Evolutionary conservation across 148 eudicot genomes (phyloP).

Genomic region (Rhododendron molle): DNA sequence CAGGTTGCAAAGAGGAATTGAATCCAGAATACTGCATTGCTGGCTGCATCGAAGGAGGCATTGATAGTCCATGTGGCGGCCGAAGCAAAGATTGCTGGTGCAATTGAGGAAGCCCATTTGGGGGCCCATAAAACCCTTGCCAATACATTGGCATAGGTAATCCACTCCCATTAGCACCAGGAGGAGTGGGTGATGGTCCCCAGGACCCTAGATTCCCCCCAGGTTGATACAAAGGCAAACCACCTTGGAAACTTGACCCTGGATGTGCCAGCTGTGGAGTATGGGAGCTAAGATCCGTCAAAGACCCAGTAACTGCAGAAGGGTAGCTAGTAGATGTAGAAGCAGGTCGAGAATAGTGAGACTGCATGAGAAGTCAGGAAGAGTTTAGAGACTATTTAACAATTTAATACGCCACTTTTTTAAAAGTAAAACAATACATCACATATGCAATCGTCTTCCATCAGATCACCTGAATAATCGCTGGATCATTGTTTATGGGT

Average conservation of each 20-base stretch:
- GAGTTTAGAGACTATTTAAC: conserved; percentile 11
- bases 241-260: conserved; percentile 60
- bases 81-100: conserved; percentile 70
- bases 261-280: conserved; percentile 53
- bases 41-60: conserved; percentile 65
- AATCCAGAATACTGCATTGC: conserved; percentile 57
- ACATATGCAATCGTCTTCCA: not conserved
- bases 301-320: conserved; percentile 38
- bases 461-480: conserved; percentile 73
- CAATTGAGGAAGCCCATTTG: conserved; percentile 67
- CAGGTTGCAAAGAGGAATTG: conserved; percentile 47
- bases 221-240: conserved; percentile 72
- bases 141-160: conserved; percentile 81
- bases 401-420: not conserved
- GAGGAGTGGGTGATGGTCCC: conserved; percentile 67
- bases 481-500: conserved; percentile 74
- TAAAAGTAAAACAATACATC: not conserved
- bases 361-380: conserved; percentile 38
- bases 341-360: conserved; percentile 60
- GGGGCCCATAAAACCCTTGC: conserved; percentile 74
- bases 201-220: conserved; percentile 65
- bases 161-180: conserved; percentile 51
- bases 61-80: conserved; percentile 61
- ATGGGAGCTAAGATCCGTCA: conserved; percentile 43
- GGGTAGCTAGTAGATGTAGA: conserved; percentile 48